Evolutionary conservation across 1,284 basidiomycete genomes (phyloP), one percentile per base, ranked within the genome.

Genomic region (Irpex sp.): DNA sequence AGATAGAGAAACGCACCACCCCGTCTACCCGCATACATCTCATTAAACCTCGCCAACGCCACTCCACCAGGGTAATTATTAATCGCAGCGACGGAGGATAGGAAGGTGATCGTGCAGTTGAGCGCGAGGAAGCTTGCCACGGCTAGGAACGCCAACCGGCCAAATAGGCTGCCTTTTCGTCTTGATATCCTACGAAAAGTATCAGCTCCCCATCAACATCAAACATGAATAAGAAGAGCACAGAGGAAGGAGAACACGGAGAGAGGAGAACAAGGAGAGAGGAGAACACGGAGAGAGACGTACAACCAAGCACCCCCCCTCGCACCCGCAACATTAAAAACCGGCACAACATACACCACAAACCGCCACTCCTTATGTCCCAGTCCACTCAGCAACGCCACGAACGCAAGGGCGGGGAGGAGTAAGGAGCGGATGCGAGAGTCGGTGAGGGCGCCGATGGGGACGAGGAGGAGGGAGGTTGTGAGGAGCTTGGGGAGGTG

Each of bases 361-460:
- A 99, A 99, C 3, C 97, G 85, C 96, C 97, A 98, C 76, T 99
- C 97, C 73, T 96, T 96, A 75, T 96, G 94, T 0, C 85, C 89
- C 0, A 98, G 79, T 17, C 74, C 78, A 71, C 93, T 96, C 70
- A 99, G 85, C 0, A 89, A 74, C 0, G 68, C 75, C 0, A 96
- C 72, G 71, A 94, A 92, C 0, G 74, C 67, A 0, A 88, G 34
- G 0, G 84, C 76, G 0, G 89, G 85, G 9, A 84, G 58, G 4
- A 92, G 69, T 49, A 91, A 72, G 0, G 76, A 70, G 15, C 85
- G 79, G 52, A 86, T 77, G 17, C 83, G 79, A 3, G 68, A 64
- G 67, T 91, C 85, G 13, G 78, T 65, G 5, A 79, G 57, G 4
- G 78, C 69, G 0, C 85, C 83, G 5, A 92, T 70, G n/a, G 85